Evolutionary conservation across 176 grass and related monocot species (phyloP), one percentile per base, ranked within the genome.

Genomic region (Echinochloa phyllopogon): DNA sequence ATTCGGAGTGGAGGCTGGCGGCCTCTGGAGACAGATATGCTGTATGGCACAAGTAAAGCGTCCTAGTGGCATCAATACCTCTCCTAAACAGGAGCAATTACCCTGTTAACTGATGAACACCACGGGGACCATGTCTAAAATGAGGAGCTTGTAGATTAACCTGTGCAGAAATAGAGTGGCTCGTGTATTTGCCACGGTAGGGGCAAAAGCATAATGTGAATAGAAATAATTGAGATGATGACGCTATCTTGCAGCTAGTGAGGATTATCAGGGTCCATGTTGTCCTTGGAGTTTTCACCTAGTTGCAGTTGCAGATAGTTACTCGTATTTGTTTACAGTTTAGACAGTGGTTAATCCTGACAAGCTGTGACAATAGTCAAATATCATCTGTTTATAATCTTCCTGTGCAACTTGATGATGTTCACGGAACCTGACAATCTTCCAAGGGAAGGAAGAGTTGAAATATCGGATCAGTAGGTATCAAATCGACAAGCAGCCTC

Each of bases 1-100:
- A 81, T n/a, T 41, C 11, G 14, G 85, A 94, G 57, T 96, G 91
- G 91, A 94, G 77, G 74, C 47, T 98, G 25, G 91, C 88, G 27
- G 81, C 84, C 23, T 87, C 69, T 63, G 96, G 96, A 23, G 63
- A 81, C 27, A 85, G 88, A 99, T 99, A 99, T 37, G 96, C 96
- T 38, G 93, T 96, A 16, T 99, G 96, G 96, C 89, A 91, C 43
- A 98, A 91, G 67, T 98, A 88, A 88, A 85, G 51, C 20, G 49
- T 81, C 75, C 40, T 10, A 69, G 23, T 45, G 37, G 72, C 36
- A 58, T 17, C 64, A 21, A 68, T 18, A 21, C 45, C 36, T 11
- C 11, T 23, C 17, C 12, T 12, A n/a, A 79, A 27, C 24, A 48
- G 2, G 47, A 84, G 69, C 18, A 66, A 17, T 37, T 25, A 74